Evolutionary conservation across 2,329 filamentous ascomycete genomes (phyloP).

Genomic region (Exophiala oligosperma): DNA sequence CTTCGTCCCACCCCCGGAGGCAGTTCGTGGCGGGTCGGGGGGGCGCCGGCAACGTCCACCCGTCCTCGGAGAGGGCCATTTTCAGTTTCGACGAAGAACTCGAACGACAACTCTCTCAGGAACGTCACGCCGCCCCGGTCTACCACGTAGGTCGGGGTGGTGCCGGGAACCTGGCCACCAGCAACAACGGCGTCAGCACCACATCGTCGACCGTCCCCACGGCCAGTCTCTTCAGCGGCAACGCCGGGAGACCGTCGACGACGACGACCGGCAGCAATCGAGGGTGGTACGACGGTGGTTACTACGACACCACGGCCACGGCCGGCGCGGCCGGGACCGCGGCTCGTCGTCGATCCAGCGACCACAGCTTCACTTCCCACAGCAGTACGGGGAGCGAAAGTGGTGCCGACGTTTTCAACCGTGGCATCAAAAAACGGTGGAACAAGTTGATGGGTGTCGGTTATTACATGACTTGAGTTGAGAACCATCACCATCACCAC

Average conservation of each 20-base stretch:
- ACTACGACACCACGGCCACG: too few species aligned
- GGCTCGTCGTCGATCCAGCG: constrained; percentile 5
- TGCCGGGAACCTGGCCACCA: constrained; percentile 51
- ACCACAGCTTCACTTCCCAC: constrained; percentile 8
- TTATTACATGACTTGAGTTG: constrained; percentile 4
- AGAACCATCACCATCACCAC: too few species aligned
- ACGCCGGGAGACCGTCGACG: background rate
- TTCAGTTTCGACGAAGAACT: constrained; percentile 69
- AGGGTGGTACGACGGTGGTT: background rate
- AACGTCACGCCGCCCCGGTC: constrained; percentile 56
- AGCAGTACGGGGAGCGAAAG: constrained; percentile 20
- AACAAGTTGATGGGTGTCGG: constrained; percentile 28
- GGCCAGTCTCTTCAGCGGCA: too few species aligned
- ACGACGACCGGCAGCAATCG: background rate
- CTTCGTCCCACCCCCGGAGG: constrained; percentile 40
- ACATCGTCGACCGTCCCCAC: too few species aligned
- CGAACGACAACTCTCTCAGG: constrained; percentile 55
- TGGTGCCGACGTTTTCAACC: constrained; percentile 28
- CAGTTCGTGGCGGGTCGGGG: constrained; percentile 52
- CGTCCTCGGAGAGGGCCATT: constrained; percentile 53
- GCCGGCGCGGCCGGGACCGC: too few species aligned
- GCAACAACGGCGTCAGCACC: constrained; percentile 1
- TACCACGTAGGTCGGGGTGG: constrained; percentile 66
- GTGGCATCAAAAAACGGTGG: constrained; percentile 26
- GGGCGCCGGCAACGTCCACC: constrained; percentile 57